Base-by-base conservation (phyloP, 768 basidiomycete species). In the Cyclocybe cylindracea region DNA sequence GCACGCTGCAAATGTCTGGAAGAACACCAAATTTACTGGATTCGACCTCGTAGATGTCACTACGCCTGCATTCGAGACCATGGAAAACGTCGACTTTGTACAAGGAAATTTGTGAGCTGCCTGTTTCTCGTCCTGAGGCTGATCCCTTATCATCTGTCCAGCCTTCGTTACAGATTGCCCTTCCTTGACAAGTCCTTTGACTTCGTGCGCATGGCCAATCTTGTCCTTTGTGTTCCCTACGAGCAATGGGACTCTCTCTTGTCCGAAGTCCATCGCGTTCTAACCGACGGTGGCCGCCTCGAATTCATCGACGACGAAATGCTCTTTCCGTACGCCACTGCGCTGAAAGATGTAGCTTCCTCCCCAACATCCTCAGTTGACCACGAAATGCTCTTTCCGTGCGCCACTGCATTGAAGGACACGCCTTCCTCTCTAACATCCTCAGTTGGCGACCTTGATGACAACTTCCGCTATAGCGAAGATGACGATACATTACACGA, bases 281-380 rank as follows among this genome's bases (percentile, higher is more conserved):
- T 92, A 10, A 70, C 68, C 10, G 72, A 72, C 5, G 80, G 76
- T 11, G 90, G 91, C 3, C 77, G 80, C 7, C 69, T 92, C 2
- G 91, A 93, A 64, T 59, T 91, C 43, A 82, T 92, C 45, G 87
- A 90, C 65, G 89, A 92, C 65, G 70, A 86, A 58, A 69, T 87
- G 33, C 65, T 79, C 56, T 89, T 89, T 59, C 84, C 88, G 1
- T 83, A 80, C 51, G 71, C 76, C 32, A 38, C 57, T 34, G 49
- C 54, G 9, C 63, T 62, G n/a, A 50, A 55, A 29, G 36, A 50
- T 16, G 55, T 61, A 19, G 32, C 44, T 32, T 18, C 54, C 14
- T 31, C 8, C 8, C 59, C 39, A 37, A 31, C 13, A 8, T 48
- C 51, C 7, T 19, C 44, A 11, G 31, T 16, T 29, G 87, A 90